Base-by-base conservation (phyloP, 805 yeast genomes). In the Brettanomyces custersianus region DNA sequence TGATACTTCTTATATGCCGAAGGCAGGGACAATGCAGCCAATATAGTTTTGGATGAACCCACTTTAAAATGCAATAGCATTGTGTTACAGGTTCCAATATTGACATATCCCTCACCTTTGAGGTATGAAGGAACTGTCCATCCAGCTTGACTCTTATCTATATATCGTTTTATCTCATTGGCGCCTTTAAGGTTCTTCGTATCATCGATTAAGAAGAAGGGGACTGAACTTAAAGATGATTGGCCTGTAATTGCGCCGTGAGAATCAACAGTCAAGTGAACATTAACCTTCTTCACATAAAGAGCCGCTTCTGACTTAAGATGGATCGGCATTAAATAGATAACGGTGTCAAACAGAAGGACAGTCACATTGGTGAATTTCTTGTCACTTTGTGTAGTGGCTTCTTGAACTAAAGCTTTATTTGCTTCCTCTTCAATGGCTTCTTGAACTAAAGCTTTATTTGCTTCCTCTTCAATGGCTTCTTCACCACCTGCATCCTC, bases 131-230 rank as follows among this genome's bases (percentile, higher is more conserved):
- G 42, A 33, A 68, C 66, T 0, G 72, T 59, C 68, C 70, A 66
- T 2, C 29, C 29, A n/a, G 54, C 29, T 23, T 44, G 28, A 17
- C 23, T 20, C n/a, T 35, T 37, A 38, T 48, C 49, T 13, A 43
- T 48, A 7, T 13, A 29, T 7, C 9, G 13, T 11, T 16, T 9
- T 7, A 9, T 11, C 19, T 55, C 57, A 16, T 46, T 44, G 24
- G 52, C 57, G 10, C 22, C 15, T 5, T 5, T 13, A 15, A 66
- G 49, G 33, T 65, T 65, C 0, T 45, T 34, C 3, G 45, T 40
- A 46, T 85, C 92, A 57, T 86, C 95, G 33, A 82, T 74, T 23
- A 86, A 52, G 9, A 79, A 54, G 4, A 81, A 34, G 0, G 69
- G 56, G 0, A 76, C 51, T 4, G 70, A 64, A 31, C 78, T 64